Evolutionary conservation across 164 flowering plant genomes (phyloP).

Genomic region (Chimonanthus praecox): DNA sequence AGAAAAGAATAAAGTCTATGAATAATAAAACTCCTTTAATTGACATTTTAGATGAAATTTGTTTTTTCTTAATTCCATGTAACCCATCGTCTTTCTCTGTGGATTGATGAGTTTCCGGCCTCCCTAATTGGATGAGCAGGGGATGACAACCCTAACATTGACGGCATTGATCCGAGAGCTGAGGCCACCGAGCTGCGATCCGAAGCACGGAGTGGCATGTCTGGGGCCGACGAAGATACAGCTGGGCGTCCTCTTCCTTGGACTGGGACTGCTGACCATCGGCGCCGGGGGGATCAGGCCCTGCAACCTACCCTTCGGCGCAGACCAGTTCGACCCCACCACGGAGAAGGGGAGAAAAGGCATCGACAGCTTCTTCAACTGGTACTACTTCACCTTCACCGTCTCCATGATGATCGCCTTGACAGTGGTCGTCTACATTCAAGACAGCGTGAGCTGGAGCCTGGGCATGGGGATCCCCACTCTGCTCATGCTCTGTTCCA

Average conservation of each 20-base stretch:
- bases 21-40: too few relatives aligned
- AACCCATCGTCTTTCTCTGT: too few relatives aligned
- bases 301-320: constrained; percentile 78
- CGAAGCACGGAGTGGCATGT: constrained; percentile 22
- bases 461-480: constrained; percentile 69
- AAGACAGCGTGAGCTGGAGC: constrained; percentile 63
- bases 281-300: constrained; percentile 80
- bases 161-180: constrained; percentile 46
- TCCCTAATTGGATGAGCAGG: constrained; percentile 30
- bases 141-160: constrained; percentile 50
- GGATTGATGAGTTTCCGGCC: too few relatives aligned
- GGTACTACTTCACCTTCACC: constrained; percentile 81
- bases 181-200: constrained; percentile 43
- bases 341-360: constrained; percentile 65
- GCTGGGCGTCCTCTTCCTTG: constrained; percentile 33
- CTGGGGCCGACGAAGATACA: constrained; percentile 31
- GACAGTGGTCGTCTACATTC: constrained; percentile 71
- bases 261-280: constrained; percentile 38
- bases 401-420: constrained; percentile 44
- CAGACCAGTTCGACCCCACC: constrained; percentile 71
- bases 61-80: too few relatives aligned
- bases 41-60: too few relatives aligned
- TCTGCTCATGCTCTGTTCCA: constrained; percentile 44
- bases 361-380: constrained; percentile 75
- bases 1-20: too few relatives aligned